Conservation (phyloP, 495 filamentous ascomycete species). For the Trichoderma reesei region DNA sequence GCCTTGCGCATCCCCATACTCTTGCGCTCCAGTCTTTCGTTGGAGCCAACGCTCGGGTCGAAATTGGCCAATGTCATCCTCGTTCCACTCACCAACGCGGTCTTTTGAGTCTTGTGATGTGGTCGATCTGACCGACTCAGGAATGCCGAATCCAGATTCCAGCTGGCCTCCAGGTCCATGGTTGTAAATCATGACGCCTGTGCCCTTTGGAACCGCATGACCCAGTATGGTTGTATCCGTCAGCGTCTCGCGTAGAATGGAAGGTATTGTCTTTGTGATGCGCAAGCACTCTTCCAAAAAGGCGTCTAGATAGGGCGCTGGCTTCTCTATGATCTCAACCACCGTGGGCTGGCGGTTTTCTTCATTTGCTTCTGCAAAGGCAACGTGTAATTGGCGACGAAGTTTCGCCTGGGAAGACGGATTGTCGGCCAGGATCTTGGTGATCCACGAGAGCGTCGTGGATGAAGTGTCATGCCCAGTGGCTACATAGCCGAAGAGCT, state of each 20-base stretch:
- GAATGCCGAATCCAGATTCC: conserved; percentile 13
- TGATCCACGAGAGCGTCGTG: conserved; percentile 16
- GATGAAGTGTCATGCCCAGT: conserved; percentile 20
- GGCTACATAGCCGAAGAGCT: conserved; percentile 22
- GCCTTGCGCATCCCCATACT: neutral
- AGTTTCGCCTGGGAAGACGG: conserved; percentile 19
- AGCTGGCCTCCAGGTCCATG: conserved; percentile 18
- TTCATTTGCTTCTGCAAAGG: conserved; percentile 15
- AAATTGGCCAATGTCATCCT: conserved; percentile 22
- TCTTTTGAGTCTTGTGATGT: conserved; percentile 13
- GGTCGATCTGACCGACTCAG: conserved; percentile 14
- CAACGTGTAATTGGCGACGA: conserved; percentile 15
- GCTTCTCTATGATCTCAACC: conserved; percentile 18
- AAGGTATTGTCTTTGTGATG: conserved; percentile 11
- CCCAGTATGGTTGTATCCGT: conserved; percentile 24
- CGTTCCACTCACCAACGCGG: conserved; percentile 14
- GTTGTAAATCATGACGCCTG: conserved; percentile 19
- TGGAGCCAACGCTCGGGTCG: conserved; percentile 25
- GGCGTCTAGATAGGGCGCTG: conserved; percentile 29
- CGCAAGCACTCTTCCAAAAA: conserved; percentile 29
- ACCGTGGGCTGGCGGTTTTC: conserved; percentile 16
- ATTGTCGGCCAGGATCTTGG: conserved; percentile 22
- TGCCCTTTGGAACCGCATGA: conserved; percentile 27
- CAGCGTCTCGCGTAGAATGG: conserved; percentile 18
- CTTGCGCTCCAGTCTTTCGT: conserved; percentile 1